phyloP scores from a whole-genome alignment of 1,284 basidiomycete genomes.

The Fomitopsis betulina region DNA sequence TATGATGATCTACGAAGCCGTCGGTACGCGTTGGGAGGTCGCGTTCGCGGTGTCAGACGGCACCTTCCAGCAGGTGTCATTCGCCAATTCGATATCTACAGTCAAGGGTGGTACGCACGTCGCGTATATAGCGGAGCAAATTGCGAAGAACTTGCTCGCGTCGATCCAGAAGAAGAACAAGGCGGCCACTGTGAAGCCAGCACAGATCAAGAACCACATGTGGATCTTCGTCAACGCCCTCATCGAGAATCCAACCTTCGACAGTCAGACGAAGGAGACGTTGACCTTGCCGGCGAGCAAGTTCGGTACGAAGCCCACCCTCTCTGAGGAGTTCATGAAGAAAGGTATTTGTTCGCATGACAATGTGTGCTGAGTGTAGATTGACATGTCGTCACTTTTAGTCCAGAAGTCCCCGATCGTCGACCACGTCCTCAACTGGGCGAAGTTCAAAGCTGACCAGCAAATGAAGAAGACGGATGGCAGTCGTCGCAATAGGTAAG shows the following conservation, averaged over 20 bases:
- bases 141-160: conserved; percentile 80
- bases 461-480: conserved; percentile 97
- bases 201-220: conserved; percentile 96
- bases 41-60: conserved; percentile 95
- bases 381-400: conserved; percentile 27
- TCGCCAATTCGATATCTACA: conserved; percentile 97
- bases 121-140: conserved; percentile 81
- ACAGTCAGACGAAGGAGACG: conserved; percentile 99
- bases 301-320: conserved; percentile 82
- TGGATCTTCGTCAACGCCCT: conserved; percentile 98
- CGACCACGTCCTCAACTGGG: conserved; percentile 93
- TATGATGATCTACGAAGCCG: conserved; percentile 79
- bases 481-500: conserved; percentile 80
- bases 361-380: neutral
- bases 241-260: conserved; percentile 98
- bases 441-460: conserved; percentile 95
- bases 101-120: conserved; percentile 98
- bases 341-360: conserved; percentile 54
- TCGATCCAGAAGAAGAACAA: conserved; percentile 97
- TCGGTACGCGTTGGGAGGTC: conserved; percentile 89
- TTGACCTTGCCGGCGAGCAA: conserved; percentile 86
- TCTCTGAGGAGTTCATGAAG: conserved; percentile 94
- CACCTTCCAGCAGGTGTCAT: conserved; percentile 90
- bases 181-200: conserved; percentile 85
- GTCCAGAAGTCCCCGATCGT: conserved; percentile 90